Evolutionary conservation across 1,139 yeast species (phyloP), one percentile per base, ranked within the genome.

Genomic region (Yamadazyma friedrichii): DNA sequence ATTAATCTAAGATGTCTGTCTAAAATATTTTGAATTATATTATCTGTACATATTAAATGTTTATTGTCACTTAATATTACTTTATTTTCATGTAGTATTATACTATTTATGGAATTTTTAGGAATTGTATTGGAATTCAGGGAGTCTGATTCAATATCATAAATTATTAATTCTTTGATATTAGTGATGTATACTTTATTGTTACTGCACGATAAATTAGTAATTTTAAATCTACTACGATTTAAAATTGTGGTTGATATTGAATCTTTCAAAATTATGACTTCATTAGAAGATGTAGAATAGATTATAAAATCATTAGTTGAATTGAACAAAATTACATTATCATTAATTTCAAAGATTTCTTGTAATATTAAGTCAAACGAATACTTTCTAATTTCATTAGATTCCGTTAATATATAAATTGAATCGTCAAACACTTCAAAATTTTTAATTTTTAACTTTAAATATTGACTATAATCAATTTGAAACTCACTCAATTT

Each of bases 401-500:
- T 37, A 4, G 39, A 42, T 4, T 51, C 58, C 15, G 45, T 46
- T 13, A 66, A 42, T 9, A 47, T 40, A 38, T 56, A 61, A 2
- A 13, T 58, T 6, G 12, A 13, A 15, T 44, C 48, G 5, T 44
- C 45, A 6, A 52, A 42, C 35, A 70, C 64, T 15, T 56, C 52
- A 43, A 71, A 71, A 33, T 54, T 53, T 34, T 58, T 59, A 10
- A 70, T 51, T 31, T 57, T 59, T 16, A 70, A 48, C n/a, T 55
- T 48, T 28, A 43, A 41, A 39, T 42, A 59, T 27, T 62, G 61
- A 2, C 49, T 44, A 2, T 51, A 39, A 38, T 48, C 52, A 11
- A 61, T 52, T n/a, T 38, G 33, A 2, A 52, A 40, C n/a, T 58
- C 61, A 4, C 42, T 43, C 12, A 38, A 48, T 25, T 38, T 39